phyloP scores from a whole-genome alignment of 2,329 filamentous ascomycete species.

The Dactylonectria macrodidyma region DNA sequence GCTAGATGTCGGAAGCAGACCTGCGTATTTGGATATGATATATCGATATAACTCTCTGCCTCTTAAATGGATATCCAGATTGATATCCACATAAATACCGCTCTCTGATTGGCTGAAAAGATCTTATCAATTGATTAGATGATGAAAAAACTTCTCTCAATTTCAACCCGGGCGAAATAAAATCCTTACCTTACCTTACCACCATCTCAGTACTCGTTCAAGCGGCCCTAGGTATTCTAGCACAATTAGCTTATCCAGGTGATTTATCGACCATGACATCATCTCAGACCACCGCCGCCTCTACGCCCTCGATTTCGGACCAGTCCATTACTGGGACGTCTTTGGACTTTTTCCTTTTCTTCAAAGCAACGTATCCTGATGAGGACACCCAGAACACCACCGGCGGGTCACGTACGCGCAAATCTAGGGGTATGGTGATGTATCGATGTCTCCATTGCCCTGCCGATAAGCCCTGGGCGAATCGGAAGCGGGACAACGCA shows the following conservation, averaged over 20 bases:
- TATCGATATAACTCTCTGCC: not conserved
- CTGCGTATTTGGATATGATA: slow-evolving; percentile 3
- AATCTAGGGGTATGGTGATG: not conserved
- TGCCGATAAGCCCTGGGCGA: slow-evolving; percentile 2
- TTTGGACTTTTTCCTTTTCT: slow-evolving; percentile 1
- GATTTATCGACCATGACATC: slow-evolving; percentile 1
- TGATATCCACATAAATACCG: slow-evolving; percentile 1
- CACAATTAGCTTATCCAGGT: slow-evolving; percentile 3
- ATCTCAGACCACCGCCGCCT: slow-evolving; percentile 2
- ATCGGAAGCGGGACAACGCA: slow-evolving; percentile 2
- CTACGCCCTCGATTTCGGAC: slow-evolving; percentile 2
- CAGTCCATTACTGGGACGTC: not conserved
- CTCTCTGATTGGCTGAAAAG: slow-evolving; percentile 3
- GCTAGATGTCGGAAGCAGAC: too few relatives aligned
- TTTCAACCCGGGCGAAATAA: not conserved
- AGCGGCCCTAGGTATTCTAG: slow-evolving; percentile 2
- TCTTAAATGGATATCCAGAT: not conserved
- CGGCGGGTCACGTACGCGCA: slow-evolving; percentile 1
- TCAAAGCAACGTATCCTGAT: slow-evolving; percentile 2
- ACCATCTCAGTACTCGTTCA: slow-evolving; percentile 3
- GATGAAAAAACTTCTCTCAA: slow-evolving; percentile 2
- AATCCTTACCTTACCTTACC: not conserved
- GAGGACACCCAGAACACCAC: not conserved
- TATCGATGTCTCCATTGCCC: slow-evolving; percentile 1
- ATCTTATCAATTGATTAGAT: slow-evolving; percentile 1